These are phyloP conservation scores for Thamnidium elegans DNA, from an alignment of 192 early-diverging fungal species.

Conservation along the genomic window DNA sequence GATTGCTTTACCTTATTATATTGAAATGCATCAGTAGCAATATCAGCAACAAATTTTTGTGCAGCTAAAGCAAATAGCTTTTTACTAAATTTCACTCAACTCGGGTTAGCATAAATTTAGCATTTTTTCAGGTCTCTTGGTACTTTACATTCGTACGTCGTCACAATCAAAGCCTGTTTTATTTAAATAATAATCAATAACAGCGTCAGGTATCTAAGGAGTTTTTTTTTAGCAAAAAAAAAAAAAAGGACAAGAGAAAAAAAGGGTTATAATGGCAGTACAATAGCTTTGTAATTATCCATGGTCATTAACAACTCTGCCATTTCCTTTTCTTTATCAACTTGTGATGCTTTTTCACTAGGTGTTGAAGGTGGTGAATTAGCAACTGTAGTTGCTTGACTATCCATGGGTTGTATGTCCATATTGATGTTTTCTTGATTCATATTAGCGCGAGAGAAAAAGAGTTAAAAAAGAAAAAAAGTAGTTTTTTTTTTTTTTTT, in stretches of 20 bases:
- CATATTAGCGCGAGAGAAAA: neutral
- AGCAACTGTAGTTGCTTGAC: neutral
- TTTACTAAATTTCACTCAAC: conserved; percentile 50
- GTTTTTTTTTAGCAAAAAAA: neutral
- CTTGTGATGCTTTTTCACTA: neutral
- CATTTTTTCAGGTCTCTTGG: no score
- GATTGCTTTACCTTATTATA: conserved; percentile 75
- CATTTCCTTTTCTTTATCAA: conserved; percentile 22
- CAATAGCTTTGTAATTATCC: conserved; percentile 80
- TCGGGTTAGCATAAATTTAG: no score
- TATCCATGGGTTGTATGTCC: neutral
- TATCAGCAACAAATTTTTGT: conserved; percentile 85
- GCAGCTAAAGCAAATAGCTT: conserved; percentile 78
- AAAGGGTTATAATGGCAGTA: conserved; percentile 38
- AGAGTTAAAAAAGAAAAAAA: neutral
- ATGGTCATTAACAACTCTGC: conserved; percentile 86
- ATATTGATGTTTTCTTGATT: neutral
- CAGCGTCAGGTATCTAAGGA: conserved; percentile 82
- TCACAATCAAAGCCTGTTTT: conserved; percentile 76
- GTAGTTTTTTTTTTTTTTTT: neutral
- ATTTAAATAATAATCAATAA: conserved; percentile 88
- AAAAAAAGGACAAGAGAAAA: neutral
- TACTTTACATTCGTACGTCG: conserved; percentile 61
- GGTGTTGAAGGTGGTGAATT: neutral
- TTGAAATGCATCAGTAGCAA: conserved; percentile 83